Conservation (phyloP, 2,329 filamentous ascomycete genomes). For the Claviceps sorghi region DNA sequence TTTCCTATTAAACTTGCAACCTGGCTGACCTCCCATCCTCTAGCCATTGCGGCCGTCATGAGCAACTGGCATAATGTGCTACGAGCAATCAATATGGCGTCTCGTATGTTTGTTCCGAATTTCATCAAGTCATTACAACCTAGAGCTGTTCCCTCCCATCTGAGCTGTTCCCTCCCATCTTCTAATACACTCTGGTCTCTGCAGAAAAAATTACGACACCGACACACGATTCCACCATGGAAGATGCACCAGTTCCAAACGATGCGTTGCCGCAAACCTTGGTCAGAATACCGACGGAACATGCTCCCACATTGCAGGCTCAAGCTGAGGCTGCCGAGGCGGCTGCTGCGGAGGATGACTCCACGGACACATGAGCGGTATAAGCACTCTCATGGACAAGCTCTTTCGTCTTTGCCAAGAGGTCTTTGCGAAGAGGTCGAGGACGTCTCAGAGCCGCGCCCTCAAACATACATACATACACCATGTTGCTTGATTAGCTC, state of each 20-base stretch:
- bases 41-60: slow-evolving; percentile 71
- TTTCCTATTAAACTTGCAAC: neutral
- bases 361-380: slow-evolving; percentile 3
- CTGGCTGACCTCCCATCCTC: slow-evolving; percentile 12
- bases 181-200: slow-evolving; percentile 6
- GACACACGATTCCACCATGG: slow-evolving; percentile 21
- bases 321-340: slow-evolving; percentile 39
- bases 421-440: neutral
- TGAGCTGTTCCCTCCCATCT: too few relatives aligned
- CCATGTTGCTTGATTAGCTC: neutral
- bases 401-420: neutral
- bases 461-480: too few relatives aligned
- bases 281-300: slow-evolving; percentile 72
- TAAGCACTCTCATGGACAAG: neutral
- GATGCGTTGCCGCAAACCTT: slow-evolving; percentile 62
- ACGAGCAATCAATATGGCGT: slow-evolving; percentile 74
- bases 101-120: slow-evolving; percentile 36
- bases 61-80: slow-evolving; percentile 82
- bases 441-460: neutral
- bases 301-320: slow-evolving; percentile 49
- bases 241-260: slow-evolving; percentile 22
- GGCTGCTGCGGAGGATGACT: slow-evolving; percentile 24
- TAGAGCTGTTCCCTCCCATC: too few relatives aligned
- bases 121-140: neutral
- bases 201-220: slow-evolving; percentile 56